phyloP scores from a whole-genome alignment of 2,329 filamentous ascomycete species.

The Hypoxylon sp. region DNA sequence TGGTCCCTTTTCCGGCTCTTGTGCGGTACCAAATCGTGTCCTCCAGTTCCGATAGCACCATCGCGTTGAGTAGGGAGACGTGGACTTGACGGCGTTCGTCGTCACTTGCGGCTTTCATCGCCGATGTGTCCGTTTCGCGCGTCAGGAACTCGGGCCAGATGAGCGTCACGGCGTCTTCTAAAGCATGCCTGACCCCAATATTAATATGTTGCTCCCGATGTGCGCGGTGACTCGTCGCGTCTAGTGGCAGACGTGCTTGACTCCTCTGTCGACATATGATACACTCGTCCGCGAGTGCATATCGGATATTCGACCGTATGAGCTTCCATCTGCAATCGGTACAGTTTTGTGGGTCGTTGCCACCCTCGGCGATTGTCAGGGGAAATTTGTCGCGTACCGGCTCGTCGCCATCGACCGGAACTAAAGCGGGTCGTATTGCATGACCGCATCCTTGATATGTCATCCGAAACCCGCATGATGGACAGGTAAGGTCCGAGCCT shows the following conservation, averaged over 20 bases:
- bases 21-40: conserved; percentile 46
- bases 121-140: conserved; percentile 39
- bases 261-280: conserved; percentile 39
- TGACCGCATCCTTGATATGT: conserved; percentile 46
- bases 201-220: conserved; percentile 44
- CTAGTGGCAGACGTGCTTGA: conserved; percentile 22
- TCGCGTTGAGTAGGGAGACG: conserved; percentile 44
- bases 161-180: conserved; percentile 40
- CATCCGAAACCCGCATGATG: conserved; percentile 47
- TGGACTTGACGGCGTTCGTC: conserved; percentile 43
- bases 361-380: conserved; percentile 48
- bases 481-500: conserved; percentile 38
- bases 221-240: conserved; percentile 36
- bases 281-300: conserved; percentile 43
- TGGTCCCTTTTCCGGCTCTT: conserved; percentile 19
- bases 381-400: conserved; percentile 46
- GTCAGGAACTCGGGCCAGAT: conserved; percentile 48
- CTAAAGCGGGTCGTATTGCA: conserved; percentile 41
- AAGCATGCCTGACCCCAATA: conserved; percentile 29
- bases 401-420: conserved; percentile 34
- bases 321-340: conserved; percentile 48
- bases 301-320: conserved; percentile 38
- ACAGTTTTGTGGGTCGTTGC: conserved; percentile 39
- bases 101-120: conserved; percentile 35
- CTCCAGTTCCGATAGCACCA: conserved; percentile 47